phyloP scores from a whole-genome alignment of 139 green algal species.

The Chlamydomonas schloesseri region DNA sequence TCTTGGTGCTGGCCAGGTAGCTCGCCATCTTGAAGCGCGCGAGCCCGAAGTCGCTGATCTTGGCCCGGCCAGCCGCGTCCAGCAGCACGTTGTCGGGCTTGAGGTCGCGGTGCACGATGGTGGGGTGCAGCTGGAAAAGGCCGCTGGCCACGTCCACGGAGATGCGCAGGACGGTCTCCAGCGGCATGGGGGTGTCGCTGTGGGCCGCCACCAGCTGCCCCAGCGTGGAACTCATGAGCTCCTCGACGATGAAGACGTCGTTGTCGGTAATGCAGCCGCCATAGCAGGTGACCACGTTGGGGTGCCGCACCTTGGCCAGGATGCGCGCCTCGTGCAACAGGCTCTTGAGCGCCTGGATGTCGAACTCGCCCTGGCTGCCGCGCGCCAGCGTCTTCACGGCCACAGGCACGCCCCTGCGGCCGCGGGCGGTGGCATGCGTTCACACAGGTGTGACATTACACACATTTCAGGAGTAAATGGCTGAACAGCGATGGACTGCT shows the following conservation, averaged over 20 bases:
- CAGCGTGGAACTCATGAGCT: constrained; percentile 3
- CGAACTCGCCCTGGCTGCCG: too few relatives aligned
- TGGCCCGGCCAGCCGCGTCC: constrained; percentile 18
- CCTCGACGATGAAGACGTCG: constrained; percentile 10
- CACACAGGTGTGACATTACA: not conserved
- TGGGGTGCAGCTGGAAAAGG: constrained; percentile 81
- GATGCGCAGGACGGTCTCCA: not conserved
- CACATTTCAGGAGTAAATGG: not conserved
- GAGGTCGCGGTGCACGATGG: constrained; percentile 83
- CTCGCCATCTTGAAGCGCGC: not conserved
- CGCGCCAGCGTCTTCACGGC: not conserved
- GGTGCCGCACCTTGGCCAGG: not conserved
- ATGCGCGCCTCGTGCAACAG: constrained; percentile 40
- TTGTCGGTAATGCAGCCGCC: not conserved
- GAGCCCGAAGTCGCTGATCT: constrained; percentile 63
- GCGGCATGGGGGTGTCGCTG: not conserved
- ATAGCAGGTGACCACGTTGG: constrained; percentile 10
- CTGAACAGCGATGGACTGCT: too few relatives aligned
- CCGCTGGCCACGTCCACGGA: not conserved
- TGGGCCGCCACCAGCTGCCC: not conserved
- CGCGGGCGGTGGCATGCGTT: too few relatives aligned
- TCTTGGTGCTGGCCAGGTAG: not conserved
- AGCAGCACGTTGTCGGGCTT: constrained; percentile 94
- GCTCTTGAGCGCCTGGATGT: not conserved
- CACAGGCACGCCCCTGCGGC: not conserved